Evolutionary conservation across 441 rosid species (phyloP).

Genomic region (Pelargonium citronellum): DNA sequence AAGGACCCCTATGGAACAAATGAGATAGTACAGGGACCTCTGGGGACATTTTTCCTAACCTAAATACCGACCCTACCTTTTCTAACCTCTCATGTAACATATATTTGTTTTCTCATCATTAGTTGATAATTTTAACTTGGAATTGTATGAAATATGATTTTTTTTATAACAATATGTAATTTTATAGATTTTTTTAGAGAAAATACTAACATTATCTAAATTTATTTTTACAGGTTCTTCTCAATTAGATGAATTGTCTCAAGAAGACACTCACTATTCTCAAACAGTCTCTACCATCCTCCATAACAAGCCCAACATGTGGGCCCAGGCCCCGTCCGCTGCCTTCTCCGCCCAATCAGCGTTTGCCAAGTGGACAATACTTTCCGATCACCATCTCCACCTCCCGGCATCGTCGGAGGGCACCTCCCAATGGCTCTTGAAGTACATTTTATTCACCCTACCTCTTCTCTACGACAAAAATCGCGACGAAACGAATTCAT

Average conservation of each 20-base stretch:
- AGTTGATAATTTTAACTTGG: too few relatives aligned
- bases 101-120: too few relatives aligned
- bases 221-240: neutral
- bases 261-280: constrained; percentile 65
- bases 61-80: too few relatives aligned
- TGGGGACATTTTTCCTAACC: too few relatives aligned
- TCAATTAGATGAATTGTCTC: constrained; percentile 38
- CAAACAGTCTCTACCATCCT: constrained; percentile 73
- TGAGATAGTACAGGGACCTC: too few relatives aligned
- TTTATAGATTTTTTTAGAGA: too few relatives aligned
- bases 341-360: constrained; percentile 53
- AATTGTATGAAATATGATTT: too few relatives aligned
- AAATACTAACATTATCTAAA: too few relatives aligned
- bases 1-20: too few relatives aligned
- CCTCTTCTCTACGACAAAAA: constrained; percentile 59
- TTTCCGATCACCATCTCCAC: constrained; percentile 28
- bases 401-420: constrained; percentile 29
- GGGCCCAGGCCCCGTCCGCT: constrained; percentile 39
- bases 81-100: too few relatives aligned
- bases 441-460: constrained; percentile 59
- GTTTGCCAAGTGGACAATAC: constrained; percentile 56
- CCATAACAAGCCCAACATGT: constrained; percentile 38
- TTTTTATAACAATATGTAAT: too few relatives aligned
- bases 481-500: constrained; percentile 29
- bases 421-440: constrained; percentile 72